Base-by-base conservation (phyloP, 345 rosid species). In the Lepidium sativum region DNA sequence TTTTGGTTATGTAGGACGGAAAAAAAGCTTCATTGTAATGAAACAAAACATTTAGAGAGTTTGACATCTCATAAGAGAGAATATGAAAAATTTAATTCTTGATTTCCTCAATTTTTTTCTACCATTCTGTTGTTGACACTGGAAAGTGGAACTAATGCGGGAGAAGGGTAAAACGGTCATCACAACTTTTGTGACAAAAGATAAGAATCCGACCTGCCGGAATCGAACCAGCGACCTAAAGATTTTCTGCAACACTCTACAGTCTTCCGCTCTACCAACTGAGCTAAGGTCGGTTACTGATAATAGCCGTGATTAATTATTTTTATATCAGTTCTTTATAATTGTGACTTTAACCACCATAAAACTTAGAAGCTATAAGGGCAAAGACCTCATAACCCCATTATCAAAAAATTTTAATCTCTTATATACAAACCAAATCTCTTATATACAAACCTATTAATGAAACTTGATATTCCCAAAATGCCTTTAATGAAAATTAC, bases 241-340 rank as follows among this genome's bases (percentile, higher is more conserved):
- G 67, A 63, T 63, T 48, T 0, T 54, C 41, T 53, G 58, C 32
- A 6, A 37, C 29, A 37, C 15, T 83, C 96, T 94, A 90, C 97
- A 90, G 97, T 88, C 97, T 95, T 85, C 99, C 97, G 97, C 98
- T 84, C 96, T 89, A 52, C 95, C 97, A 92, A 84, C 97, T 90
- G 91, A 94, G 99, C 99, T 86, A 90, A 90, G 90, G 86, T 84
- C 97, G 97, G 94, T 5, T 49, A 1, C 8, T 50, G 10, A 7
- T 16, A 11, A 0, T 0, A 0, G 0, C 0, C 0, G 4, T 27
- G 0, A 11, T 15, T 35, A 35, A n/a, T 14, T 23, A 0, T 1
- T 31, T 11, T 42, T 29, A 59, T 4, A 25, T 25, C 29, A 25
- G 6, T 25, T 25, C 5, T 6, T 4, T 25, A 5, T 25, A 41